Base-by-base conservation (phyloP, 2,329 filamentous ascomycete species). In the Ilyonectria mors-panacis region DNA sequence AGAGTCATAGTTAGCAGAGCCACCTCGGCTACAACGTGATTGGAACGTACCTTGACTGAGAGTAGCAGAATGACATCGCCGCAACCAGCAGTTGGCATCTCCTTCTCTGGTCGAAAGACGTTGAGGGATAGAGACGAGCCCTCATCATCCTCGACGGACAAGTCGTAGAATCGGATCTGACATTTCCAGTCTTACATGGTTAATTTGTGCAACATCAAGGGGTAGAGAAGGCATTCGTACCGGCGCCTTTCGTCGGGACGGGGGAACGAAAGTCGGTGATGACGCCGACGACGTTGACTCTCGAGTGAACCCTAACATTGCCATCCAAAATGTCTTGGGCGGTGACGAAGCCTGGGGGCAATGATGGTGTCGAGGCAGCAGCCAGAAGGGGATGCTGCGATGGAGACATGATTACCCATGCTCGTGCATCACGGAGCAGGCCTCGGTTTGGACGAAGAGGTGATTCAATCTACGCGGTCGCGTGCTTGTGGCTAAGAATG, bases 231-330 rank as follows among this genome's bases (percentile, higher is more conserved):
- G 13, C 30, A 17, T 67, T 45, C 78, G 70, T 80, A 85, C 93
- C 91, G 26, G 78, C 74, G 23, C 87, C 85, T 60, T 68, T 81
- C 1, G 89, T 89, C 12, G 77, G 63, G 0, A 82, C 83, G 1
- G 89, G 87, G 1, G 84, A 79, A 63, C 88, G 85, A 55, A 85
- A 86, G 72, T 95, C 93, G 58, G 89, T 88, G 4, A 95, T 87
- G 5, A 95, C 80, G 1, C 94, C 94, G 57, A 94, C 86, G 45
- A 96, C 81, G 79, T 84, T 91, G 69, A 91, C 82, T 6, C 82
- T 65, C 2, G 47, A 71, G 30, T 76, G 69, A 28, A 71, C 17
- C 9, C 70, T 53, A 51, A 79, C 62, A 26, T 78, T 76, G 21
- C 78, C 79, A 57, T 86, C 79, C 67, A 89, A 73, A 21, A 89